Percentiles rank a stretch among this genome's conserved stretches.
Conservation (phyloP, 164 flowering plant species). For the Cinnamomum chago region DNA sequence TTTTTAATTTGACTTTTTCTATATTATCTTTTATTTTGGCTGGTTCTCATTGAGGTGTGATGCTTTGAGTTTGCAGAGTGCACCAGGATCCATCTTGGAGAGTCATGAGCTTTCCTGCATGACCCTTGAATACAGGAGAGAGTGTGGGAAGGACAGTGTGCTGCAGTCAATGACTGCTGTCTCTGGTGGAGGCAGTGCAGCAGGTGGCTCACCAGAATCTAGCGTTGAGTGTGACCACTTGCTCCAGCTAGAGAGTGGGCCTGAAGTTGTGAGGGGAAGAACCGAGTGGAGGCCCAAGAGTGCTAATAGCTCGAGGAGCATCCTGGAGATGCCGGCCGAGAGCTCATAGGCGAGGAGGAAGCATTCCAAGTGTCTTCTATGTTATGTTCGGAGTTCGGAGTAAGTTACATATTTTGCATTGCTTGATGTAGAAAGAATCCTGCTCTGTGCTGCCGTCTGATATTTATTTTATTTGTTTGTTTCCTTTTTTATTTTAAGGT, state of each 20-base stretch:
- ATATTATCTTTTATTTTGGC: background rate
- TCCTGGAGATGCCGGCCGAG: background rate
- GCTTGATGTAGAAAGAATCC: background rate
- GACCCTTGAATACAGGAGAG: conserved; percentile 81
- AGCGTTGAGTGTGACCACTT: conserved; percentile 73
- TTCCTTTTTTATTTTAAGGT: background rate
- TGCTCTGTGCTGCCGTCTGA: background rate
- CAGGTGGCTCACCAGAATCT: conserved; percentile 4
- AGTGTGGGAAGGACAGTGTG: conserved; percentile 82
- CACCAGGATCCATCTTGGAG: conserved; percentile 64
- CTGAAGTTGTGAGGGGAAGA: conserved; percentile 76
- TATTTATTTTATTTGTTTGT: background rate
- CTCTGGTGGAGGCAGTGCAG: conserved; percentile 17
- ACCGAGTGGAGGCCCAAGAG: conserved; percentile 90
- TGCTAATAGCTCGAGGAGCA: background rate
- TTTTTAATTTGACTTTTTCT: background rate
- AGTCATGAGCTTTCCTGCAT: conserved; percentile 64
- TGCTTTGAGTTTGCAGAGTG: conserved; percentile 47
- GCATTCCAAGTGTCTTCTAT: background rate
- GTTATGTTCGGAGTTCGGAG: too few relatives aligned
- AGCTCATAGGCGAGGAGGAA: background rate
- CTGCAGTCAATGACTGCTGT: conserved; percentile 74
- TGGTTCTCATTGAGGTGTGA: background rate
- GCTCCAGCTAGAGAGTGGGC: conserved; percentile 60
- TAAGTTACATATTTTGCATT: background rate